Evolutionary conservation across 2,329 filamentous ascomycete genomes (phyloP), one percentile per base, ranked within the genome.

Genomic region (Calonectria montana): DNA sequence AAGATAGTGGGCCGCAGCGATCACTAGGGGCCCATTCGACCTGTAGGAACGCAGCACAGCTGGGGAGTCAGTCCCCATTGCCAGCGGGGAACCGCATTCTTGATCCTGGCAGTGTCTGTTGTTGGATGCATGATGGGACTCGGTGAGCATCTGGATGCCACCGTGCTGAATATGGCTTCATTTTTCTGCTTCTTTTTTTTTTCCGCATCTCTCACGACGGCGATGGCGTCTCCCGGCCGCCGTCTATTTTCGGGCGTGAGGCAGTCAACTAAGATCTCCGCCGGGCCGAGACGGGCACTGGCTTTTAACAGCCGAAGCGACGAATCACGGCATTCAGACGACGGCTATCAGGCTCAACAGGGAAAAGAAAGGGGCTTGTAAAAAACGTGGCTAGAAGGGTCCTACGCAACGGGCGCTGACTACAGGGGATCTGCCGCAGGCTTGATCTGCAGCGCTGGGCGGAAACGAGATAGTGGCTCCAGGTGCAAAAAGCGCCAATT

Each of bases 1-100:
- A 77, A 62, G 43, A 67, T 63, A 71, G 69, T 70, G 72, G 72
- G 65, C 72, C 73, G 61, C 48, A 55, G 29, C 45, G 70, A 78
- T 78, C 69, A 55, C 70, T 37, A 61, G 67, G 67, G 75, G 39
- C 55, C 41, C 75, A n/a, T 37, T 45, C 65, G 62, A 69, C 53
- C 35, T 35, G 65, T 59, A 47, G 29, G 59, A 55, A 37, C 29
- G 27, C 53, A 45, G 45, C n/a, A 47, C 31, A 13, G 31, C 53
- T 23, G 31, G 21, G 21, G 53, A 39, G 18, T 23, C 53, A 59
- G 53, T 25, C 53, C 18, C 53, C 53, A 59, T 59, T 59, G 35
- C 21, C 53, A 59, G 31, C 53, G 29, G 53, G 48, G 29, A 50
- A 31, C 29, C 23, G 21, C 39, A 18, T 25, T 62, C 7, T 23